phyloP scores from a whole-genome alignment of 768 basidiomycete genomes.

The Suillus placidus region DNA sequence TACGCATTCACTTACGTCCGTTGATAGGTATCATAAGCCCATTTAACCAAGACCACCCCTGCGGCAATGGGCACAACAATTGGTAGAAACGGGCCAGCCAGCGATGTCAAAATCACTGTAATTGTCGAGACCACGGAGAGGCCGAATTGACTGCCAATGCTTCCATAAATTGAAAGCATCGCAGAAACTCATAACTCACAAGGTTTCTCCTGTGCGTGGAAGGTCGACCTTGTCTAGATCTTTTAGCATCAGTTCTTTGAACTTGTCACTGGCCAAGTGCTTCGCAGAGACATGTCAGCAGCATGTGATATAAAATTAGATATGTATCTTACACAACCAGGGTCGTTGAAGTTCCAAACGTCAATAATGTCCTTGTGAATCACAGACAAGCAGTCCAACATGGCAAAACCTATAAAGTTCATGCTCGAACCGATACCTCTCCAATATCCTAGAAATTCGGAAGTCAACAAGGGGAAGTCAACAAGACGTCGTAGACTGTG shows the following conservation, averaged over 20 bases:
- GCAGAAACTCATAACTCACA: slow-evolving; percentile 3
- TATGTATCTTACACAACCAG: slow-evolving; percentile 3
- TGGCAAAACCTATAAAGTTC: slow-evolving; percentile 13
- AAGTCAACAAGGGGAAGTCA: background rate
- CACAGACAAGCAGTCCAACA: slow-evolving; percentile 17
- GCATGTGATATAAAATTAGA: background rate
- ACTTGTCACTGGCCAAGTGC: slow-evolving; percentile 12
- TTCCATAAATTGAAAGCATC: background rate
- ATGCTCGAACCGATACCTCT: slow-evolving; percentile 13
- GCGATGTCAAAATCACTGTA: background rate
- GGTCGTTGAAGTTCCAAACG: slow-evolving; percentile 23
- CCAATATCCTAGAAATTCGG: slow-evolving; percentile 21
- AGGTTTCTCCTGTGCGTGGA: background rate
- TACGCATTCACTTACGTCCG: slow-evolving; percentile 7
- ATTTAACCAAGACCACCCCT: slow-evolving; percentile 2
- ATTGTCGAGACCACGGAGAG: slow-evolving; percentile 6
- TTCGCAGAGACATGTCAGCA: background rate
- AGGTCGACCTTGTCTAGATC: slow-evolving; percentile 9
- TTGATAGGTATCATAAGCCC: slow-evolving; percentile 13
- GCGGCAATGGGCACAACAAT: slow-evolving; percentile 4
- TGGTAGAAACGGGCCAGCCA: slow-evolving; percentile 1
- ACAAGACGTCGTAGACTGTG: no score
- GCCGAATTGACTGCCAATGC: slow-evolving; percentile 6
- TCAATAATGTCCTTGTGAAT: slow-evolving; percentile 23
- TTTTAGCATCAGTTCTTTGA: slow-evolving; percentile 8